Conservation (phyloP, 2,329 filamentous ascomycete genomes). For the Pseudopyricularia javanii region DNA sequence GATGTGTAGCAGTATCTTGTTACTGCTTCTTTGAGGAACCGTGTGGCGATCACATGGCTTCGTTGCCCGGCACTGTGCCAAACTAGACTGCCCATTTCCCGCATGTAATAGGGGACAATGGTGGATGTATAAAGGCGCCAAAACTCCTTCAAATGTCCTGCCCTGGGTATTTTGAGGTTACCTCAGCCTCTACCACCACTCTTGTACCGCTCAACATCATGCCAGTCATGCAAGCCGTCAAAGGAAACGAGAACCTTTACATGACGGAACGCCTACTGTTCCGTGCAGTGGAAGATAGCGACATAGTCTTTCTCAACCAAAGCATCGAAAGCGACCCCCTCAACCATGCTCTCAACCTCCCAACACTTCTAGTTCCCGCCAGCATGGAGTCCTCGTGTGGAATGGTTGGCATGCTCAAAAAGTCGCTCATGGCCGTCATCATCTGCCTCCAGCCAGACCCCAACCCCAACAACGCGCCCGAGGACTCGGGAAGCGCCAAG, state of each 20-base stretch:
- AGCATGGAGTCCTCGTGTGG: constrained; percentile 13
- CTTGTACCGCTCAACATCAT: neutral
- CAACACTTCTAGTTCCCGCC: constrained; percentile 3
- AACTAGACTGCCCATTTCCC: no score
- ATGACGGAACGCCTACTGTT: constrained; percentile 23
- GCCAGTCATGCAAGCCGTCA: neutral
- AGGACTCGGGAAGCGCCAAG: neutral
- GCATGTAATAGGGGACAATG: neutral
- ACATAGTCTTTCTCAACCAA: constrained; percentile 16
- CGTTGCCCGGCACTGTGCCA: neutral
- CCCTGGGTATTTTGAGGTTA: no score
- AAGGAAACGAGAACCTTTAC: constrained; percentile 10
- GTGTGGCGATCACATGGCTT: neutral
- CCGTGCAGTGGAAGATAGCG: constrained; percentile 19
- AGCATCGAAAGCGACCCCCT: constrained; percentile 17
- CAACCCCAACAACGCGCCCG: neutral
- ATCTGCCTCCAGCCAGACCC: constrained; percentile 18
- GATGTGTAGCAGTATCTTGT: no score
- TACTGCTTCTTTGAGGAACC: no score
- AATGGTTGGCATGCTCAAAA: constrained; percentile 6
- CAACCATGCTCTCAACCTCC: constrained; percentile 2
- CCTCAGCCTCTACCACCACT: no score
- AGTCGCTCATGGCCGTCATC: constrained; percentile 20
- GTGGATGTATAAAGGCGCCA: neutral
- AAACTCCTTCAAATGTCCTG: neutral